Conservation (phyloP, 495 filamentous ascomycete genomes). For the Penicillium verhagenii region DNA sequence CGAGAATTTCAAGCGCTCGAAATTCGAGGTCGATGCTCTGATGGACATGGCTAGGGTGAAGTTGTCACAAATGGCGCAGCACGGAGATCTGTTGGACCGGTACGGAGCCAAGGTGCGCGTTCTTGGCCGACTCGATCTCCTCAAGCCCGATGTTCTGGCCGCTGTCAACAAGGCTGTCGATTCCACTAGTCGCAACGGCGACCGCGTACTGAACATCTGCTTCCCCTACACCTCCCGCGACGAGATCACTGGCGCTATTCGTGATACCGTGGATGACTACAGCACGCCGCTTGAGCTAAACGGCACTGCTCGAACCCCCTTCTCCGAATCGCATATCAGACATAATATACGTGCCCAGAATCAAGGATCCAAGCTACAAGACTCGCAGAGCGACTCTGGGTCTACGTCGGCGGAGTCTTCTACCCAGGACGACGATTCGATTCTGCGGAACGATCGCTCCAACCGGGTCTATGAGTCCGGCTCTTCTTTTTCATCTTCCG, state of each 20-base stretch:
- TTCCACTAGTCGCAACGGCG: conserved; percentile 78
- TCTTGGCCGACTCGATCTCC: conserved; percentile 74
- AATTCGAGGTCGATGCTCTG: conserved; percentile 92
- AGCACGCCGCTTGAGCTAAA: conserved; percentile 58
- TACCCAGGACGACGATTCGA: conserved; percentile 33
- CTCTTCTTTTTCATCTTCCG: conserved; percentile 54
- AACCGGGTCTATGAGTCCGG: conserved; percentile 52
- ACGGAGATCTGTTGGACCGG: conserved; percentile 87
- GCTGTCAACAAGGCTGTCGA: conserved; percentile 79
- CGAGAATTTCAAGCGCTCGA: conserved; percentile 98
- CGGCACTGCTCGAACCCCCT: conserved; percentile 57
- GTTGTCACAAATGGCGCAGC: conserved; percentile 83
- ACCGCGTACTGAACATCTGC: conserved; percentile 89
- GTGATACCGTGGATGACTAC: conserved; percentile 79
- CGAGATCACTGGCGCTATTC: conserved; percentile 92
- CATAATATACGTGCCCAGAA: conserved; percentile 70
- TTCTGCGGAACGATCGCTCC: conserved; percentile 25
- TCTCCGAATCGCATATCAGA: conserved; percentile 82
- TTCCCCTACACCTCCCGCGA: conserved; percentile 96
- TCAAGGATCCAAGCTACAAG: conserved; percentile 39
- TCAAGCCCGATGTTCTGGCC: conserved; percentile 82
- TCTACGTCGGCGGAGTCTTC: conserved; percentile 35
- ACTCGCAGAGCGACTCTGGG: conserved; percentile 39
- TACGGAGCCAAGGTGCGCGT: conserved; percentile 87
- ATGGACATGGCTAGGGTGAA: conserved; percentile 99